phyloP scores from a whole-genome alignment of 139 green algal species.

The Chara braunii region DNA sequence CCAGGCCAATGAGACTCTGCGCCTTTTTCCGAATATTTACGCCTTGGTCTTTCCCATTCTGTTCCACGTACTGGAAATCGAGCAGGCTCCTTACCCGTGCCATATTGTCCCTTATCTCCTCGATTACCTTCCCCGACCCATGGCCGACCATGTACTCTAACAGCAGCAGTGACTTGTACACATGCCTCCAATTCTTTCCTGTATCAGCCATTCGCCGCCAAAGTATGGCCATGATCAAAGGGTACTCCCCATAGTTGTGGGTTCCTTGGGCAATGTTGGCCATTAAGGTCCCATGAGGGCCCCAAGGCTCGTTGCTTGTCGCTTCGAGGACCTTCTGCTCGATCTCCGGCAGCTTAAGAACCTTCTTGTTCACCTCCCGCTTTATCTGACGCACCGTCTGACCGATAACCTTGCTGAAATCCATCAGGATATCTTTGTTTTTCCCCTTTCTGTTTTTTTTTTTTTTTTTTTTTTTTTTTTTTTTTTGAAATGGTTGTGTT shows the following conservation, averaged over 20 bases:
- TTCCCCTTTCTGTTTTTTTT: neutral
- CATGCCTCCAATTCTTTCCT: constrained; percentile 45
- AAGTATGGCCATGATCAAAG: constrained; percentile 42
- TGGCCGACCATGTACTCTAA: constrained; percentile 76
- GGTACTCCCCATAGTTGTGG: constrained; percentile 23
- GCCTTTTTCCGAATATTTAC: constrained; percentile 73
- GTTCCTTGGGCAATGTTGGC: constrained; percentile 40
- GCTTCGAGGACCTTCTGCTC: constrained; percentile 44
- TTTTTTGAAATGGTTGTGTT: too few species aligned
- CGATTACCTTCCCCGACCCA: constrained; percentile 48
- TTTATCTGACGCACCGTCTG: constrained; percentile 37
- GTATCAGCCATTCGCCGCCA: constrained; percentile 31
- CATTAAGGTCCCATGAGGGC: constrained; percentile 47
- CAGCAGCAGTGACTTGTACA: constrained; percentile 62
- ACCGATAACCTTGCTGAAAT: constrained; percentile 26
- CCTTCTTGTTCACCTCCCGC: constrained; percentile 29
- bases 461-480: too few species aligned
- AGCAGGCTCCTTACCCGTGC: constrained; percentile 54
- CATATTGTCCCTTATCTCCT: constrained; percentile 29
- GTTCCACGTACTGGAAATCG: constrained; percentile 61
- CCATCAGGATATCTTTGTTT: constrained; percentile 20
- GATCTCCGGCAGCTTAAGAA: constrained; percentile 35
- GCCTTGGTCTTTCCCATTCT: constrained; percentile 62
- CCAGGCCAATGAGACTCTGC: constrained; percentile 32
- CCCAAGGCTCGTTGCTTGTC: constrained; percentile 53